Evolutionary conservation across 2,329 filamentous ascomycete species (phyloP).

Genomic region (Colletotrichum melonis): DNA sequence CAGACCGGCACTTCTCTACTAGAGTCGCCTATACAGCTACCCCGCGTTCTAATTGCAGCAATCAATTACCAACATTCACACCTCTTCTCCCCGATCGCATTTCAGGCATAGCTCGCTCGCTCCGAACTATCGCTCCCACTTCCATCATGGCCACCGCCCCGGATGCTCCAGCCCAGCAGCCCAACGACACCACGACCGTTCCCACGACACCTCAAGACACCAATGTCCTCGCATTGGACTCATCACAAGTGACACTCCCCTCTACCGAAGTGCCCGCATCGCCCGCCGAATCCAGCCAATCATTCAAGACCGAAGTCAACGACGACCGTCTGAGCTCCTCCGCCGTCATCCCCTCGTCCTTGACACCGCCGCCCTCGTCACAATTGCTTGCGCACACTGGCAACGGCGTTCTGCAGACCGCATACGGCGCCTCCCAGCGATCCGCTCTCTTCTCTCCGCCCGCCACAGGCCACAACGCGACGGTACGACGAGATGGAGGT

Average conservation of each 20-base stretch:
- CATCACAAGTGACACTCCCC: slow-evolving; percentile 66
- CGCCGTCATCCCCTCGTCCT: slow-evolving; percentile 65
- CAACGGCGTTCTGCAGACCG: slow-evolving; percentile 39
- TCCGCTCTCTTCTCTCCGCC: slow-evolving; percentile 66
- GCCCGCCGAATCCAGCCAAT: slow-evolving; percentile 59
- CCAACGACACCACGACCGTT: slow-evolving; percentile 43
- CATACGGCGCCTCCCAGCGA: slow-evolving; percentile 56
- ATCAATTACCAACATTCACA: neutral
- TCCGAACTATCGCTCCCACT: neutral
- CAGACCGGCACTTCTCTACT: neutral
- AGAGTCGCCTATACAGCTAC: slow-evolving; percentile 5
- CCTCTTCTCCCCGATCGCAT: neutral
- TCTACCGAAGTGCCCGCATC: slow-evolving; percentile 68
- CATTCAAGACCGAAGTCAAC: slow-evolving; percentile 62
- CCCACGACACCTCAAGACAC: slow-evolving; percentile 47
- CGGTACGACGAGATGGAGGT: slow-evolving; percentile 39
- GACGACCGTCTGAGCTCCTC: slow-evolving; percentile 57
- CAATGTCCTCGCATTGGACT: slow-evolving; percentile 41
- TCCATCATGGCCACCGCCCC: slow-evolving; percentile 49
- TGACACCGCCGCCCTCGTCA: slow-evolving; percentile 68
- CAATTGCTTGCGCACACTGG: slow-evolving; percentile 53
- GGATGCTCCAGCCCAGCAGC: slow-evolving; percentile 46
- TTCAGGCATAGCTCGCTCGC: neutral
- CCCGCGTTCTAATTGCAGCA: neutral
- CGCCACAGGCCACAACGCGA: slow-evolving; percentile 54